Conservation (phyloP, 2,329 filamentous ascomycete genomes). For the Emergomyces africanus region DNA sequence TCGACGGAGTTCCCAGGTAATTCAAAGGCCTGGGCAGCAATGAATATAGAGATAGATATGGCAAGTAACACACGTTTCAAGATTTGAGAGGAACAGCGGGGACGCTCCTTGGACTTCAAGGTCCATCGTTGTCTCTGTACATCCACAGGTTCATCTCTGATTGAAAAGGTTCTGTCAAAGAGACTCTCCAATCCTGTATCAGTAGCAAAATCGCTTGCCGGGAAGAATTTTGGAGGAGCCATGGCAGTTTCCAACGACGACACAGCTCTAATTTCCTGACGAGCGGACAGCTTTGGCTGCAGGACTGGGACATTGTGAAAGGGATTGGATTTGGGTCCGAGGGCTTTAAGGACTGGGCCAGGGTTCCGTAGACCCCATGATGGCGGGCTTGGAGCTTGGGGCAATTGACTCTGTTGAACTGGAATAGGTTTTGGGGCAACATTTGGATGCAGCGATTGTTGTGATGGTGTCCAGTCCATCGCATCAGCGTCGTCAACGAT, state of each 20-base stretch:
- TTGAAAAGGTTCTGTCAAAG: constrained; percentile 33
- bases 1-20: constrained; percentile 28
- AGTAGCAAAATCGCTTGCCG: constrained; percentile 25
- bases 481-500: constrained; percentile 22
- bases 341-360: constrained; percentile 18
- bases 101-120: neutral
- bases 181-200: constrained; percentile 36
- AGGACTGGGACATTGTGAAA: constrained; percentile 23
- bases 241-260: constrained; percentile 22
- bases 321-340: constrained; percentile 25
- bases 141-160: constrained; percentile 21
- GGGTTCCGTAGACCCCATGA: constrained; percentile 29
- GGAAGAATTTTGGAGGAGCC: constrained; percentile 35
- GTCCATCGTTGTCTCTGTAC: constrained; percentile 13
- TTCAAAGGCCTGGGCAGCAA: constrained; percentile 20
- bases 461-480: constrained; percentile 41
- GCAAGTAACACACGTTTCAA: constrained; percentile 7
- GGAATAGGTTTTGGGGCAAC: constrained; percentile 20
- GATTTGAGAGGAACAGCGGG: constrained; percentile 1
- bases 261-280: constrained; percentile 9
- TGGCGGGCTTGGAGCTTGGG: constrained; percentile 27
- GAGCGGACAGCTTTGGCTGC: constrained; percentile 6
- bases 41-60: constrained; percentile 21
- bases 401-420: constrained; percentile 26
- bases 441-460: constrained; percentile 23